A percentile compares a stretch with the other conserved stretches of the same genome.
Conservation (phyloP, 2,329 filamentous ascomycete species). For the Zymoseptoria tritici region DNA sequence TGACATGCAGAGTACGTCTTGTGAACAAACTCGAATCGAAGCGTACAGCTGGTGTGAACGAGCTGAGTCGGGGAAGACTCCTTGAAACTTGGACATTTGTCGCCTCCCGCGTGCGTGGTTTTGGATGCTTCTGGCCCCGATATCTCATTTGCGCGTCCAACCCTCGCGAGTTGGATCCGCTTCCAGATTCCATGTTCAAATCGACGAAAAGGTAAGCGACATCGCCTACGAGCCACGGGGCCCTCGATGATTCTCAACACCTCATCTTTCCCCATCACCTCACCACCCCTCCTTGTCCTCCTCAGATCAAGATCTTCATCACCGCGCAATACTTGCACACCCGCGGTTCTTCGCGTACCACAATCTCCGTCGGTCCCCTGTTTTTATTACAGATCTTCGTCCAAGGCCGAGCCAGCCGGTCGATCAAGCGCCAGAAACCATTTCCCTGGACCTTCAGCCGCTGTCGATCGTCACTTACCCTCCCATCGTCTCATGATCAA, state of each 20-base stretch:
- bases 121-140: background rate
- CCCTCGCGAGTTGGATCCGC: background rate
- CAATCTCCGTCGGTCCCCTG: background rate
- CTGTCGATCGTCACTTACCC: background rate
- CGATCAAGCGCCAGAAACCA: background rate
- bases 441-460: background rate
- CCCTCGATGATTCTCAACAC: too few relatives aligned
- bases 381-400: background rate
- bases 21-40: background rate
- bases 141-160: background rate
- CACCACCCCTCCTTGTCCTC: background rate
- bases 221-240: too few relatives aligned
- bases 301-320: background rate
- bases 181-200: background rate
- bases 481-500: background rate
- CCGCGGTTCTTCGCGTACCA: background rate
- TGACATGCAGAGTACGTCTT: background rate
- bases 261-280: background rate
- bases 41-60: background rate
- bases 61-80: background rate
- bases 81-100: background rate
- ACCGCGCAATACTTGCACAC: background rate
- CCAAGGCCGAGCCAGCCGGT: too few relatives aligned
- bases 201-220: too few relatives aligned
- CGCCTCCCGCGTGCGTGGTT: background rate